Evolutionary conservation across 1,284 basidiomycete genomes (phyloP), one percentile per base, ranked within the genome.

Genomic region (Cryptococcus depauperatus): DNA sequence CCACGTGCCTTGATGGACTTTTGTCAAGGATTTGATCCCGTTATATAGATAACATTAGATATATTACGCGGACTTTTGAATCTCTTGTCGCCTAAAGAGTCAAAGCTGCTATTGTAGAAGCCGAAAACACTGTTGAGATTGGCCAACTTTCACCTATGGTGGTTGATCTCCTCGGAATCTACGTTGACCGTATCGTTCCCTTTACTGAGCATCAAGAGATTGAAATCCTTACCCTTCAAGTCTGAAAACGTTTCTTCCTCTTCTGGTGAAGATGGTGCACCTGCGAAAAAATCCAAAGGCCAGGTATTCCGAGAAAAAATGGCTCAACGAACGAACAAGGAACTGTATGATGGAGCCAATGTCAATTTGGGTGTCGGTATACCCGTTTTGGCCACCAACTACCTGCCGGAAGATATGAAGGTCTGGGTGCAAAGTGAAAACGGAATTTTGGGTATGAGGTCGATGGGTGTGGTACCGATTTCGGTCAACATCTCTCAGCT

Each of bases 401-500:
- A 85, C 71, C 68, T 91, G 43, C 78, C 79, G 37, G 76, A 81
- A 40, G 84, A 81, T 41, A 81, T 87, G n/a, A 79, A 79, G 44
- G 87, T 95, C 30, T 91, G 87, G 85, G 67, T 92, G 59, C 91
- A 96, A 70, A 89, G 85, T 60, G 90, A 96, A 76, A 96, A 96
- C 61, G 90, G 90, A 48, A 85, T 95, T 51, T 75, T 96, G 53
- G 90, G 89, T 38, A 90, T 95, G 87, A 92, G 66, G 77, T 93
- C n/a, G 90, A 95, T 68, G 80, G 86, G 85, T 88, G 58, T 74
- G 84, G n/a, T n/a, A n/a, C n/a, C n/a, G n/a, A n/a, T n/a, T n/a
- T n/a, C n/a, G n/a, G n/a, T 76, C n/a, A 42, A 14, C 8, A 29
- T 25, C 7, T 28, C 5, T 33, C 8, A 29, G 39, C 23, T 5